phyloP scores from a whole-genome alignment of 2,329 filamentous ascomycete genomes.

The Calonectria honghensis region DNA sequence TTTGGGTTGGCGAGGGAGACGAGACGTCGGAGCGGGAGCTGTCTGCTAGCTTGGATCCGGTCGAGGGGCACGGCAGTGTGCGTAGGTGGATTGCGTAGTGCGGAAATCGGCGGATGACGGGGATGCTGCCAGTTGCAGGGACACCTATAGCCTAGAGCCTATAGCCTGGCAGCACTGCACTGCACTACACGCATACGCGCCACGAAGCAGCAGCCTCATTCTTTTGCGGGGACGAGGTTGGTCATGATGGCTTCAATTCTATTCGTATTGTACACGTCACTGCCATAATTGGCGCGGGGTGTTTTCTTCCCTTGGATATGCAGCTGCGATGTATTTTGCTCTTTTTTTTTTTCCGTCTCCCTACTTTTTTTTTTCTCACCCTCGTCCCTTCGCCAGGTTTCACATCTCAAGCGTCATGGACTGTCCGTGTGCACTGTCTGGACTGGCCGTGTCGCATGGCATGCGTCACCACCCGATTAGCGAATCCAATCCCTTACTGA shows the following conservation, averaged over 20 bases:
- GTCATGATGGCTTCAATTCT: conserved; percentile 13
- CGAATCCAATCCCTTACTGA: conserved; percentile 20
- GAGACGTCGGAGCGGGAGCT: conserved; percentile 27
- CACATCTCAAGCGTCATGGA: conserved; percentile 37
- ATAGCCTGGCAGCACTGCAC: background rate
- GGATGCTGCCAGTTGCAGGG: background rate
- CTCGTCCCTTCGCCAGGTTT: background rate
- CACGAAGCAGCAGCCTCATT: conserved; percentile 12
- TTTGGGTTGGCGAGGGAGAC: conserved; percentile 26
- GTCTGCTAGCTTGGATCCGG: conserved; percentile 18
- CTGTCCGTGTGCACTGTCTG: conserved; percentile 22
- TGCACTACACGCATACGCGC: background rate
- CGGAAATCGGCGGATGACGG: conserved; percentile 34
- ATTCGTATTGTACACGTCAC: background rate
- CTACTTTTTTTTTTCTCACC: background rate
- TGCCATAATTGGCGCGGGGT: background rate
- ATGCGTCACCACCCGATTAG: conserved; percentile 41
- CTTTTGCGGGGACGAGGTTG: conserved; percentile 12
- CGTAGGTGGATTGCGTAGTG: conserved; percentile 20
- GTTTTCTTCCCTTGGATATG: background rate
- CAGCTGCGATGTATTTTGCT: background rate
- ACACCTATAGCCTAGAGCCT: background rate
- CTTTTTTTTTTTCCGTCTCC: background rate
- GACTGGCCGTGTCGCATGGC: conserved; percentile 22
- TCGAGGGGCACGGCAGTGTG: conserved; percentile 18